Base-by-base conservation (phyloP, 352 stramenopile species). In the Albugo laibachii region DNA sequence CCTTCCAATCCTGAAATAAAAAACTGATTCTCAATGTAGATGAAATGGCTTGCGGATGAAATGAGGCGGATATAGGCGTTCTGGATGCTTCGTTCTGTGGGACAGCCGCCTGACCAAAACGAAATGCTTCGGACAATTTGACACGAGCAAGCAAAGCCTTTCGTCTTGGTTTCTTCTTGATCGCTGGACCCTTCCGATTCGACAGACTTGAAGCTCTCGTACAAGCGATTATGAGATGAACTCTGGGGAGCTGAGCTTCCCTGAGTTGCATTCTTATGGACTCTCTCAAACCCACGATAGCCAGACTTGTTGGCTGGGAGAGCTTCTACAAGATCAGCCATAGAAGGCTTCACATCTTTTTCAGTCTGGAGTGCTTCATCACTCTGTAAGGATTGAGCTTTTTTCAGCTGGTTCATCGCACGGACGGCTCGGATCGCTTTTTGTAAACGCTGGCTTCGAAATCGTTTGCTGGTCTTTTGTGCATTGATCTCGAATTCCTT, bases 11-110 rank as follows among this genome's bases (percentile, higher is more conserved):
- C 77, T 41, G 84, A 92, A 12, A 86, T 66, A 39, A 92, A 92
- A 56, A 89, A 89, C 54, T 91, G 78, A 52, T 94, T 94, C 58
- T 95, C 83, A 54, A 95, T 95, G 64, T 95, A 95, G 24, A 95
- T 64, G 34, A 85, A 93, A 58, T 95, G 80, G 20, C 87, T 72
- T 11, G 82, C 77, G 13, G 66, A 66, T 21, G 67, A 62, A 41
- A 95, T 95, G 20, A 93, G 65, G 41, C 83, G 77, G 37, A 93
- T 77, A 59, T 94, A 93, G 12, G 81, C 77, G 41, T 86, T 80
- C 42, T 94, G 81, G 52, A 94, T 93, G 56, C 83, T 94, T 36
- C 66, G 66, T 57, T 95, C 82, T 0, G 79, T 86, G 19, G 69
- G 53, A 38, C 68, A 70, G 13, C 78, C 78, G 11, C 71, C 75